Conservation (phyloP, 129 eudicot genomes). For the Apium graveolens region DNA sequence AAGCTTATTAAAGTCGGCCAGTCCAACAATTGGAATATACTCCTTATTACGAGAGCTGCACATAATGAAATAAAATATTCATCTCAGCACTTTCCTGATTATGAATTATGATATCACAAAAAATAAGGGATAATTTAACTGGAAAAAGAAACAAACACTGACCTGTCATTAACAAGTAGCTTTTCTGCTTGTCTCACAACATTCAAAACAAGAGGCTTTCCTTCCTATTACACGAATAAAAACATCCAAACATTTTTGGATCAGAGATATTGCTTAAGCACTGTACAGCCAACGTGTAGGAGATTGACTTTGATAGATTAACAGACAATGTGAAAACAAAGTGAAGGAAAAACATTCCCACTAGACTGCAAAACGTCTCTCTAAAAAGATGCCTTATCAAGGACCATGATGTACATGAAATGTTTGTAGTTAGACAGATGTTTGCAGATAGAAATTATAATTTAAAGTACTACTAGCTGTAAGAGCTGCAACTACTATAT, state of each 20-base stretch:
- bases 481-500: background rate
- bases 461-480: background rate
- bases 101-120: background rate
- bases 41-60: conserved; percentile 88
- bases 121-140: background rate
- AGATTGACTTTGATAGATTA: background rate
- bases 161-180: conserved; percentile 81
- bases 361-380: background rate
- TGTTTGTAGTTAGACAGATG: background rate
- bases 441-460: background rate
- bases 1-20: conserved; percentile 91
- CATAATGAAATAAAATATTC: conserved; percentile 7
- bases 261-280: background rate
- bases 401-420: background rate
- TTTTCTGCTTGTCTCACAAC: conserved; percentile 87
- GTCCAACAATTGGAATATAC: conserved; percentile 95
- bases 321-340: background rate
- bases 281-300: background rate
- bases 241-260: background rate
- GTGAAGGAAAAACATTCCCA: background rate
- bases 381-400: background rate
- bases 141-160: background rate
- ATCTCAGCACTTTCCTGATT: background rate
- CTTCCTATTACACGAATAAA: conserved; percentile 53
- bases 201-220: conserved; percentile 93